Evolutionary conservation across 768 basidiomycete species (phyloP).

Genomic region (Trametes maxima): DNA sequence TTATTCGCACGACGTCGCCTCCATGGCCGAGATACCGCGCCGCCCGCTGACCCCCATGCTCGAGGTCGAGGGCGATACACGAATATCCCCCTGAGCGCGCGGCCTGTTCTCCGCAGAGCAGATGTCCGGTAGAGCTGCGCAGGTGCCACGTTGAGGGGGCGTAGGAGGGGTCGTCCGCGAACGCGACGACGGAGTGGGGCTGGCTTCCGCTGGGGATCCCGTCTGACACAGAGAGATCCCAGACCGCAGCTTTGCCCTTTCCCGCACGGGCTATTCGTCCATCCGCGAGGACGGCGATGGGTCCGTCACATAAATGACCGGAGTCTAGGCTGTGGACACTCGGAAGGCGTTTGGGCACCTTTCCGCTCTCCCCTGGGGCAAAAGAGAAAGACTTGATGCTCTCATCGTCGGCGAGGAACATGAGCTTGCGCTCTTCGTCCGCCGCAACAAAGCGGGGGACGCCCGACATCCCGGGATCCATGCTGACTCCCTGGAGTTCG

Average conservation of each 20-base stretch:
- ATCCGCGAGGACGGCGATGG: slow-evolving; percentile 34
- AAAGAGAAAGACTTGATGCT: slow-evolving; percentile 44
- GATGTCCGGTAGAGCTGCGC: slow-evolving; percentile 28
- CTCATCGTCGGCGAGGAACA: slow-evolving; percentile 39
- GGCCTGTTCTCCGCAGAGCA: slow-evolving; percentile 30
- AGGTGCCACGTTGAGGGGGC: slow-evolving; percentile 28
- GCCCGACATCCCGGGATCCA: slow-evolving; percentile 30
- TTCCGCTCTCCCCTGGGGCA: slow-evolving; percentile 10
- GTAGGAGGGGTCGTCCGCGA: slow-evolving; percentile 15
- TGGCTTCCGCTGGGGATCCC: slow-evolving; percentile 33
- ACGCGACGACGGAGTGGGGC: slow-evolving; percentile 4
- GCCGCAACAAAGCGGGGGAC: slow-evolving; percentile 28
- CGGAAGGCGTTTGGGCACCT: slow-evolving; percentile 4
- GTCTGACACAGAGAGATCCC: slow-evolving; percentile 39
- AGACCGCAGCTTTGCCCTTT: slow-evolving; percentile 36
- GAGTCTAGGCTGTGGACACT: slow-evolving; percentile 39
- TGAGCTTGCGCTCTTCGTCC: slow-evolving; percentile 40
- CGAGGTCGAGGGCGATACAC: slow-evolving; percentile 36
- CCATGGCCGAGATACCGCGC: slow-evolving; percentile 43
- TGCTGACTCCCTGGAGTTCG: slow-evolving; percentile 14
- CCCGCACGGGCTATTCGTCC: slow-evolving; percentile 39
- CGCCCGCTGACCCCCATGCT: slow-evolving; percentile 36
- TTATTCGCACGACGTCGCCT: slow-evolving; percentile 34
- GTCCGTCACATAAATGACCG: slow-evolving; percentile 28
- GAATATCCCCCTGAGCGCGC: slow-evolving; percentile 12